Percentiles rank a stretch among this genome's conserved stretches.
These are phyloP conservation scores for Periconia digitata DNA, from an alignment of 2,329 filamentous ascomycete species.

Conservation along the genomic window DNA sequence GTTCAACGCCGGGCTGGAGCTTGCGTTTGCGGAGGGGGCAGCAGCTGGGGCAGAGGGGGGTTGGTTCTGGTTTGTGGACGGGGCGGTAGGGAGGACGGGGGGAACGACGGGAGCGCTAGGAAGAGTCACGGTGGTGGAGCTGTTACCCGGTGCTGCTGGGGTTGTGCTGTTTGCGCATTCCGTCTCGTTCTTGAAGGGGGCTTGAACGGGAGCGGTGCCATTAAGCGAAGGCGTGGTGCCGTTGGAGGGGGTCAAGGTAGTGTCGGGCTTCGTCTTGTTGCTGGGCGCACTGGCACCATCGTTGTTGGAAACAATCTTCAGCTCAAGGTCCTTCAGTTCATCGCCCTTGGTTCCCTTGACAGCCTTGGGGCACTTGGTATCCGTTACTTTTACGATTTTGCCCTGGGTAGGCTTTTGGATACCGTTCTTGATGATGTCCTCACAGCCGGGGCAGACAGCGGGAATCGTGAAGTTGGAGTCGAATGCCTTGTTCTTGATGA, in stretches of 20 bases:
- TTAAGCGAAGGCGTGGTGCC: not conserved
- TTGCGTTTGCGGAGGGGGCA: not conserved
- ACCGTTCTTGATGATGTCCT: conserved; percentile 75
- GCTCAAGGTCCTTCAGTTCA: conserved; percentile 64
- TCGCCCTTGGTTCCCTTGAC: conserved; percentile 60
- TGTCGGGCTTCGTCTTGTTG: conserved; percentile 28
- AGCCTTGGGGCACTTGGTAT: conserved; percentile 57
- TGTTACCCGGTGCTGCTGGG: not conserved
- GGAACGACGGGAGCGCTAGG: not conserved
- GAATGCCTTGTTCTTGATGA: conserved; percentile 70
- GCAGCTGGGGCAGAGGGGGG: not conserved
- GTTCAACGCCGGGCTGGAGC: not conserved
- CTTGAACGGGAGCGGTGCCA: not conserved
- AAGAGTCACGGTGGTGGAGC: not conserved
- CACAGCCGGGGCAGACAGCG: conserved; percentile 64
- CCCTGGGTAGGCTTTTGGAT: conserved; percentile 62
- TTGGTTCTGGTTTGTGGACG: not conserved
- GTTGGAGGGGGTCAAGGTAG: conserved; percentile 2
- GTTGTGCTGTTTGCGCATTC: not conserved
- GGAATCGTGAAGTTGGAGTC: conserved; percentile 80
- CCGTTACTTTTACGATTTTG: conserved; percentile 59
- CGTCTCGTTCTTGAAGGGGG: not conserved
- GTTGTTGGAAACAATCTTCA: conserved; percentile 55
- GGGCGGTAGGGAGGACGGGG: not conserved
- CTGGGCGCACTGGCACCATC: conserved; percentile 59